A percentile compares a stretch with the other conserved stretches of the same genome.
phyloP scores from a whole-genome alignment of 2,329 filamentous ascomycete genomes.

The Periglandula ipomoeae region DNA sequence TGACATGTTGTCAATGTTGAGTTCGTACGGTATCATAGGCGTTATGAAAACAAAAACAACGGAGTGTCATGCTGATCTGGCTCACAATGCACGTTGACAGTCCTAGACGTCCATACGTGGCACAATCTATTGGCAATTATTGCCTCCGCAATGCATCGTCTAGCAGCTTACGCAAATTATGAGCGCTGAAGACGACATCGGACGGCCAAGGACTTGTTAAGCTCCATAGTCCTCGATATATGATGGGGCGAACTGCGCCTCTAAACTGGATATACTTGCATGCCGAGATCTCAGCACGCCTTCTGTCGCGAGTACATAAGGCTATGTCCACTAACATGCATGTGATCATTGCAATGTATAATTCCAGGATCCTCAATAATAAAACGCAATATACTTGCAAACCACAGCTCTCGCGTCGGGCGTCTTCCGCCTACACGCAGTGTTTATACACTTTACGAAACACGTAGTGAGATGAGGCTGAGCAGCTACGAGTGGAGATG shows the following conservation, averaged over 20 bases:
- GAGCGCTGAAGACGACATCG: background rate
- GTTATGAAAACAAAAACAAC: background rate
- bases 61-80: background rate
- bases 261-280: background rate
- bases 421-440: too few species aligned
- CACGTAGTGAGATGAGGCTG: too few species aligned
- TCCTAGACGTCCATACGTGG: background rate
- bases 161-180: background rate
- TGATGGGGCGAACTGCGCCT: background rate
- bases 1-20: background rate
- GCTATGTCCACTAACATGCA: too few species aligned
- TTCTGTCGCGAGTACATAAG: too few species aligned
- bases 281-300: background rate
- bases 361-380: too few species aligned
- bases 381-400: too few species aligned
- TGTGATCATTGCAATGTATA: too few species aligned
- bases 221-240: too few species aligned
- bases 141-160: background rate
- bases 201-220: too few species aligned
- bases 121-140: background rate
- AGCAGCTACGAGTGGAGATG: too few species aligned
- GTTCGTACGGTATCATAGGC: background rate
- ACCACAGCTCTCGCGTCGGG: too few species aligned
- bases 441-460: too few species aligned
- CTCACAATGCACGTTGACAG: background rate